Evolutionary conservation across 2,329 filamentous ascomycete species (phyloP).

Genomic region (Penicillium sp.): DNA sequence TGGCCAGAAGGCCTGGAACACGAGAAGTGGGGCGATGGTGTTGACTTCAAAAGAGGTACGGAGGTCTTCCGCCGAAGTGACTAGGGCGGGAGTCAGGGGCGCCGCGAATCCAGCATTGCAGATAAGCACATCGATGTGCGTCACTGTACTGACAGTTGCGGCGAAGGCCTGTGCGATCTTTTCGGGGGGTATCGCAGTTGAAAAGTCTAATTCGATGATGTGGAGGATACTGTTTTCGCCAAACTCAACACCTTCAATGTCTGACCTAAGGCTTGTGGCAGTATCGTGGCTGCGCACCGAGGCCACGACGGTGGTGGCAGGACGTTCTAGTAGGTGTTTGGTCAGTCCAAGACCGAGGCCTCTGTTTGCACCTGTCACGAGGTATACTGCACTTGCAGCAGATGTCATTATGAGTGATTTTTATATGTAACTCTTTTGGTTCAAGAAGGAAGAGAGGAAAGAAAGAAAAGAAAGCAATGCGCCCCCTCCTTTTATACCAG

Average conservation of each 20-base stretch:
- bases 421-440: background rate
- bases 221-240: constrained; percentile 16
- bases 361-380: constrained; percentile 33
- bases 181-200: constrained; percentile 13
- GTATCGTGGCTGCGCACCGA: constrained; percentile 21
- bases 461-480: background rate
- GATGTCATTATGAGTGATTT: background rate
- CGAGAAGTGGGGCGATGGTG: constrained; percentile 38
- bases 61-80: constrained; percentile 19
- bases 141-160: constrained; percentile 24
- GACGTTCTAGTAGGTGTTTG: constrained; percentile 22
- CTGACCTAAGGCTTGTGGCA: constrained; percentile 10
- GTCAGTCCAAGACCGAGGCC: constrained; percentile 30
- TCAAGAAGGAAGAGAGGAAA: background rate
- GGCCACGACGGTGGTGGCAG: constrained; percentile 24
- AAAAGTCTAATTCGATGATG: constrained; percentile 25
- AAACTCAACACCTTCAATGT: background rate
- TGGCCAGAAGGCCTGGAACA: constrained; percentile 25
- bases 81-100: constrained; percentile 60
- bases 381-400: constrained; percentile 26
- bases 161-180: constrained; percentile 8
- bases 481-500: background rate
- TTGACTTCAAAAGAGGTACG: constrained; percentile 23
- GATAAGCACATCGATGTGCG: constrained; percentile 30
- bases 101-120: constrained; percentile 45